phyloP scores from a whole-genome alignment of 495 filamentous ascomycete species.

The Talaromyces stipitatus region DNA sequence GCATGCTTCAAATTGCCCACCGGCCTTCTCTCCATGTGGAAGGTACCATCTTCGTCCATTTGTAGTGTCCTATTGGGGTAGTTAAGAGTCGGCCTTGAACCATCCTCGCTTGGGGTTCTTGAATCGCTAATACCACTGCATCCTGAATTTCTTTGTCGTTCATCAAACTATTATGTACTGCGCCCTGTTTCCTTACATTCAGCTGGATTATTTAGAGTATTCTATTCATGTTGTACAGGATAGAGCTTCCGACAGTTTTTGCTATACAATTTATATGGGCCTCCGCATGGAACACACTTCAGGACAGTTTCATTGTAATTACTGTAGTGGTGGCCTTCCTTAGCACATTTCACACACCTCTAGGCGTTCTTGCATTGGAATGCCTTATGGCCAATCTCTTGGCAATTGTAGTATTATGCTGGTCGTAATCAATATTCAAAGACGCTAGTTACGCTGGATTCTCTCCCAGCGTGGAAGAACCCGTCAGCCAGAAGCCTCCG shows the following conservation, averaged over 20 bases:
- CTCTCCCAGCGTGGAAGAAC: slow-evolving; percentile 19
- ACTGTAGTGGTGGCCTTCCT: slow-evolving; percentile 18
- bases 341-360: slow-evolving; percentile 20
- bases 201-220: slow-evolving; percentile 18
- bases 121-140: slow-evolving; percentile 15
- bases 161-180: slow-evolving; percentile 20
- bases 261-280: slow-evolving; percentile 23
- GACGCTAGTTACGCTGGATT: slow-evolving; percentile 19
- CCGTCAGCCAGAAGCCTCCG: slow-evolving; percentile 18
- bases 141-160: slow-evolving; percentile 16
- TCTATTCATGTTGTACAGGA: slow-evolving; percentile 18
- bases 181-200: slow-evolving; percentile 22
- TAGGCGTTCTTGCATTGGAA: slow-evolving; percentile 19
- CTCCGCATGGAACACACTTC: slow-evolving; percentile 18
- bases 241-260: slow-evolving; percentile 22
- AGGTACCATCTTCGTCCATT: slow-evolving; percentile 23
- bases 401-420: slow-evolving; percentile 20
- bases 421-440: slow-evolving; percentile 20
- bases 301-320: slow-evolving; percentile 12
- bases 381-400: slow-evolving; percentile 21
- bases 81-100: slow-evolving; percentile 16
- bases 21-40: slow-evolving; percentile 12
- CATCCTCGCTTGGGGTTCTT: slow-evolving; percentile 19
- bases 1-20: slow-evolving; percentile 23
- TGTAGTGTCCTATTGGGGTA: slow-evolving; percentile 18